Evolutionary conservation across 352 stramenopile genomes (phyloP).

Genomic region (Globisporangium megalacanthum): DNA sequence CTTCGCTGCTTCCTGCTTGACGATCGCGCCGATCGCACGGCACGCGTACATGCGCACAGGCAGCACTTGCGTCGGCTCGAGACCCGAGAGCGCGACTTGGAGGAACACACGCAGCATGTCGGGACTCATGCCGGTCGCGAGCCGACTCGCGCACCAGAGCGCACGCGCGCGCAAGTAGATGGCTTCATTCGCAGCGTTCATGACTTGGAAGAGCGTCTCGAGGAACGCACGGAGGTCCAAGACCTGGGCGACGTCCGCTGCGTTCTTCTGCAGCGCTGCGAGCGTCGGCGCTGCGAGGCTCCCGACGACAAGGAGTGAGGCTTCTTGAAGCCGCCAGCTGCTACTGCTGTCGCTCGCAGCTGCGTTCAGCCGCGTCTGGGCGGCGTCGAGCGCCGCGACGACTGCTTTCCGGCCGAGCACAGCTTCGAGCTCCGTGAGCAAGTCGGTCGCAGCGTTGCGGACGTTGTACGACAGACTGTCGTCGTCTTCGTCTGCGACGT

Average conservation of each 20-base stretch:
- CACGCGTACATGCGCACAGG: constrained; percentile 78
- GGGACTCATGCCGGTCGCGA: constrained; percentile 61
- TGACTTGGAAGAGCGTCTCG: constrained; percentile 71
- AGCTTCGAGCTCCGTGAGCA: constrained; percentile 58
- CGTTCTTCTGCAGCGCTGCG: constrained; percentile 47
- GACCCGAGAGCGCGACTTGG: constrained; percentile 62
- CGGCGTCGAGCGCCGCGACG: constrained; percentile 41
- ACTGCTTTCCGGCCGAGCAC: constrained; percentile 63
- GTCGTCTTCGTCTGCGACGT: constrained; percentile 82
- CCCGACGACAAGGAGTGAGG: constrained; percentile 64
- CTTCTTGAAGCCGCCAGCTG: constrained; percentile 74
- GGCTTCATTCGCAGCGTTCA: constrained; percentile 56
- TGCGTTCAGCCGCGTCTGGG: constrained; percentile 54
- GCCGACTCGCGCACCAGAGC: constrained; percentile 74
- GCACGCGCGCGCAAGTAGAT: constrained; percentile 75
- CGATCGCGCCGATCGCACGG: constrained; percentile 63
- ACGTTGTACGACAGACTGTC: constrained; percentile 77
- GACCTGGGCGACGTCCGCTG: constrained; percentile 33
- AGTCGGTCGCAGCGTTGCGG: constrained; percentile 59
- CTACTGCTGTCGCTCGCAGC: constrained; percentile 21
- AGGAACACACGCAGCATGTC: constrained; percentile 73
- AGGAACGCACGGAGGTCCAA: constrained; percentile 62
- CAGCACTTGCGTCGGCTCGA: constrained; percentile 65
- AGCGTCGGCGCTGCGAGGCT: constrained; percentile 55
- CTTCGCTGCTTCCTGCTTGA: constrained; percentile 57